phyloP scores from a whole-genome alignment of 2,329 filamentous ascomycete genomes.

The Xylaria sp. region DNA sequence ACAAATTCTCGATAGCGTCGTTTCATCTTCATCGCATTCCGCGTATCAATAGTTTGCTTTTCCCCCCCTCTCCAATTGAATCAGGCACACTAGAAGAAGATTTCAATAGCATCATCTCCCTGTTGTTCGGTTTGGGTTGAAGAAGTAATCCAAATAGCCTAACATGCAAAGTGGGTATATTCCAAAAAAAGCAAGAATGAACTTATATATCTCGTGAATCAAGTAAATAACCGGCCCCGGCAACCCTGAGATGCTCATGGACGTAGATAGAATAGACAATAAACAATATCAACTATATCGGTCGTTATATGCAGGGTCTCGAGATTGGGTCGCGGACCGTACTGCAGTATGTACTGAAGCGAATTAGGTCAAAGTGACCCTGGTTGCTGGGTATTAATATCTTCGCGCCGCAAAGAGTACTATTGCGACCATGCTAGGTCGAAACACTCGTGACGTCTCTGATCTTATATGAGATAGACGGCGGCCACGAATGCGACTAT shows the following conservation, averaged over 20 bases:
- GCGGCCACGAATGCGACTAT: slow-evolving; percentile 67
- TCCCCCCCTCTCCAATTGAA: slow-evolving; percentile 3
- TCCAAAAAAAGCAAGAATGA: slow-evolving; percentile 31
- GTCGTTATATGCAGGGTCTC: slow-evolving; percentile 42
- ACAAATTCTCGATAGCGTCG: slow-evolving; percentile 27
- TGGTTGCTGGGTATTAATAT: slow-evolving; percentile 24
- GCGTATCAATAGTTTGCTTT: slow-evolving; percentile 22
- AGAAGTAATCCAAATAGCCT: slow-evolving; percentile 26
- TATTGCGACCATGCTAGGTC: not conserved
- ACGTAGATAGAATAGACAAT: slow-evolving; percentile 44
- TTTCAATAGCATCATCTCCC: not conserved
- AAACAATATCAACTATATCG: slow-evolving; percentile 45
- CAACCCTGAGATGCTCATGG: not conserved
- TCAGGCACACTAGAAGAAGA: slow-evolving; percentile 11
- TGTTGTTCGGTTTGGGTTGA: slow-evolving; percentile 5
- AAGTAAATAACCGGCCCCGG: slow-evolving; percentile 9
- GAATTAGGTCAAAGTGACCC: slow-evolving; percentile 23
- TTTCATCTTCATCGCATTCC: slow-evolving; percentile 31
- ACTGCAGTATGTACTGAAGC: slow-evolving; percentile 40
- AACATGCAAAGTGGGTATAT: slow-evolving; percentile 36
- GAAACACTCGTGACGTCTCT: slow-evolving; percentile 5
- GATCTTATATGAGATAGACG: slow-evolving; percentile 50
- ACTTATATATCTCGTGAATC: slow-evolving; percentile 32
- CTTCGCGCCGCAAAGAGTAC: slow-evolving; percentile 30
- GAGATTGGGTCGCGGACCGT: slow-evolving; percentile 16